These are phyloP conservation scores for Dryas alaskensis DNA, from an alignment of 306 rosid species.

Conservation along the genomic window DNA sequence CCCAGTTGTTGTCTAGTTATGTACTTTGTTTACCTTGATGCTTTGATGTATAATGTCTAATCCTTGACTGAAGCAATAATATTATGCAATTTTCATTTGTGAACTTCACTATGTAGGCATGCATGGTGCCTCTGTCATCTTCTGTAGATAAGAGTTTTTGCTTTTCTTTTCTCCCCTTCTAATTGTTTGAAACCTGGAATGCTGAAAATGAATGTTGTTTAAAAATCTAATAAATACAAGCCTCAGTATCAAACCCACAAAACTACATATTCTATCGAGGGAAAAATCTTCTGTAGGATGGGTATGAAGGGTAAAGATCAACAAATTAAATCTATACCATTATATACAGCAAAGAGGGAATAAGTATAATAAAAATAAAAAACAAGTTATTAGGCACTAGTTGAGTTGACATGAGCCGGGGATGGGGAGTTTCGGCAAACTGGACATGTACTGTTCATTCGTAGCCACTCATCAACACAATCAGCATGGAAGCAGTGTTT, in stretches of 20 bases:
- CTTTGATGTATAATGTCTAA: slow-evolving; percentile 13
- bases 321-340: background rate
- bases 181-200: background rate
- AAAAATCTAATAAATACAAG: background rate
- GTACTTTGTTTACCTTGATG: background rate
- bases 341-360: background rate
- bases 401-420: slow-evolving; percentile 26
- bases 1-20: slow-evolving; percentile 3
- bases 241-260: background rate
- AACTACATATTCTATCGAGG: background rate
- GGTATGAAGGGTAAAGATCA: background rate
- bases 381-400: background rate
- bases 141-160: background rate
- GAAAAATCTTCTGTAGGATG: background rate
- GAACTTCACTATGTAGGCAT: background rate
- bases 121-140: background rate
- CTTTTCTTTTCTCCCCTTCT: too few species aligned
- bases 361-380: background rate
- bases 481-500: slow-evolving; percentile 70
- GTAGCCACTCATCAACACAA: slow-evolving; percentile 74
- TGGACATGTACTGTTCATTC: slow-evolving; percentile 55
- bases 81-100: background rate
- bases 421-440: slow-evolving; percentile 62
- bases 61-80: background rate
- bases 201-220: background rate